Percentiles rank a stretch among this genome's conserved stretches.
These are phyloP conservation scores for Mortierella alpina DNA, from an alignment of 192 early-diverging fungal genomes.

Conservation along the genomic window DNA sequence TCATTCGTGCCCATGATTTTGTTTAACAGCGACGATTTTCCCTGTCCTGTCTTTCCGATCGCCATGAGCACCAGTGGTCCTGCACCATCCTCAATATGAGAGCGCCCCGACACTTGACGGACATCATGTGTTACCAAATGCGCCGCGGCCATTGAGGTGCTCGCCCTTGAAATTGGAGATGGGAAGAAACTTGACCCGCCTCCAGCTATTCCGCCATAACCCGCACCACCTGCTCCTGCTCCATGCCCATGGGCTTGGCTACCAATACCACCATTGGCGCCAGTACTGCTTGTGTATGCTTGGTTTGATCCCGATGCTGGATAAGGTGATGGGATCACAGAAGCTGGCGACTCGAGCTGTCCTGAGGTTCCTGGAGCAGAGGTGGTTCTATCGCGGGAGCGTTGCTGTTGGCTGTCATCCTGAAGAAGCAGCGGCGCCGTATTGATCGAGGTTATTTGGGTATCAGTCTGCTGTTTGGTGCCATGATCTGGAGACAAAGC, in stretches of 20 bases:
- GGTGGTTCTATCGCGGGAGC: conserved; percentile 1
- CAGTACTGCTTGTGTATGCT: no score
- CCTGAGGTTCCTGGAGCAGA: background rate
- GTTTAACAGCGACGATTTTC: conserved; percentile 50
- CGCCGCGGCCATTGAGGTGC: conserved; percentile 17
- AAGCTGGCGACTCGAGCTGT: no score
- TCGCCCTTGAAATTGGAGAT: conserved; percentile 21
- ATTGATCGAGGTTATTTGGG: background rate
- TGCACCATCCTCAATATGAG: conserved; percentile 44
- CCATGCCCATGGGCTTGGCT: no score
- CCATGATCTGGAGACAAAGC: background rate
- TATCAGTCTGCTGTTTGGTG: background rate
- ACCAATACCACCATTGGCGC: no score
- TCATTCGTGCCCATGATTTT: conserved; percentile 52
- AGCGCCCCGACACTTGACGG: conserved; percentile 13
- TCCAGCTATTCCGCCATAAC: background rate
- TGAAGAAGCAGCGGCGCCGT: no score
- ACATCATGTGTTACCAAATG: conserved; percentile 43
- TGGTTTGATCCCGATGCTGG: no score
- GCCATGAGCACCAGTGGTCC: conserved; percentile 49
- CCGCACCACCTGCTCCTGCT: background rate
- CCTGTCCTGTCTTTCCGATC: conserved; percentile 51
- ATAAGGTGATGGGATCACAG: no score
- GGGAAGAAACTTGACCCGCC: conserved; percentile 24
- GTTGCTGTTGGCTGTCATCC: background rate